Evolutionary conservation across 2,329 filamentous ascomycete genomes (phyloP), one percentile per base, ranked within the genome.

Genomic region (Bipolaris sorokiniana): DNA sequence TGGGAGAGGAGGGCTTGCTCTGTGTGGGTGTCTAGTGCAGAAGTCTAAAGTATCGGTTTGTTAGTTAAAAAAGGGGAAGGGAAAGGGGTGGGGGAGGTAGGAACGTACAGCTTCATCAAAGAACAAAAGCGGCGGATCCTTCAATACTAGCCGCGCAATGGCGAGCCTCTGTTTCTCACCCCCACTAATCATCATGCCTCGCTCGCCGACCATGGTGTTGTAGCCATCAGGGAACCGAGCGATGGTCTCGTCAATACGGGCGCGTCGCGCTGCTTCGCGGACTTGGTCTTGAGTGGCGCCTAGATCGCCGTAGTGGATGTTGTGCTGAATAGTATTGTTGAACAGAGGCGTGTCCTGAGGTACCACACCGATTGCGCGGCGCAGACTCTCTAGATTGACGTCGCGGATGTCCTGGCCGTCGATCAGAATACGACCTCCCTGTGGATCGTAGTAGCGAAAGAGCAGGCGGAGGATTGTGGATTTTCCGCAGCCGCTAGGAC

Each of bases 301-400:
- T 62, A 98, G 85, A 64, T 90, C 86, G 48, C 95, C 95, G 75
- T 99, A 99, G 61, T 88, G 89, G 69, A 99, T 97, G 74, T 99
- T 99, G 76, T 97, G 92, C 72, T 90, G 90, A 56, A 99, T 94
- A 0, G 92, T 95, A 71, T 97, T 92, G 75, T 99, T 99, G 82
- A 99, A 99, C 1, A 99, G 83, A 0, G 95, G 93, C 0, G 95
- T 98, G 68, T 99, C 95, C 75, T 99, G 96, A 0, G 95, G 95
- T 0, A 99, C 95, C 15, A 99, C 94, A 20, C 95, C 95, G 62
- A 99, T 98, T 2, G 90, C 85, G 63, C 86, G 86, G 6, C 95
- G 88, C 26, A 99, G 81, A 34, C 90, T 96, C 51, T 96, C 91
- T 1, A 98, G 77, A 10, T 84, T 88, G 1, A 99, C 89, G 56